Base-by-base conservation (phyloP, 371 early-diverging fungal species). In the Caulochytrium protostelioides region DNA sequence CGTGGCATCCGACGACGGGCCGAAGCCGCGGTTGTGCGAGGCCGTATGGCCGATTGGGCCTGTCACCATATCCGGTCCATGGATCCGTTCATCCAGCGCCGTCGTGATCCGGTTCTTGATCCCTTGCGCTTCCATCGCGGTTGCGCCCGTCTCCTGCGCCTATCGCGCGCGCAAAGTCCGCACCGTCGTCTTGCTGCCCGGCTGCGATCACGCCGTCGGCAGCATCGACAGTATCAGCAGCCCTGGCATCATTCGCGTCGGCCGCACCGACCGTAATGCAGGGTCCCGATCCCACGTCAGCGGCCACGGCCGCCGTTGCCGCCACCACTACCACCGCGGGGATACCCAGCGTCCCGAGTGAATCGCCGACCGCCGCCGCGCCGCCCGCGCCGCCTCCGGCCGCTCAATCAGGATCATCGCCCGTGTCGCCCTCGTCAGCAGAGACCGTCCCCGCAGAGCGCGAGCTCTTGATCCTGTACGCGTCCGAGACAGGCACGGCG, bases 401-500 rank as follows among this genome's bases (percentile, higher is more conserved):
- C 7, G 25, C 12, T 25, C 7, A 12, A 25, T 6, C 25, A 25
- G 25, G 7, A n/a, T n/a, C n/a, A n/a, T n/a, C n/a, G n/a, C n/a
- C n/a, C n/a, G n/a, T n/a, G n/a, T n/a, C n/a, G n/a, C n/a, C n/a
- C n/a, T n/a, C n/a, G n/a, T 30, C 30, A 8, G 25, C 25, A 12
- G 25, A 12, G 25, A 25, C 7, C 12, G 25, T 25, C 7, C 12
- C 7, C 6, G 7, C 25, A 25, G 12, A 12, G 28, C 19, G 15
- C 1, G 39, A 48, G n/a, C 52, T 83, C n/a, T 50, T 74, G 21
- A 59, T 85, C 33, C 58, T 83, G 15, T 83, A 70, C 41, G 86
- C 76, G 9, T 74, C 78, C 7, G 77, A 85, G 48, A 85, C 83
- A 0, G 86, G 86, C 24, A 74, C 66, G 38, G 76, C 79, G 13